Percentiles rank a stretch among this genome's conserved stretches.
Conservation (phyloP, 2,329 filamentous ascomycete genomes). For the Aureobasidium sp. region DNA sequence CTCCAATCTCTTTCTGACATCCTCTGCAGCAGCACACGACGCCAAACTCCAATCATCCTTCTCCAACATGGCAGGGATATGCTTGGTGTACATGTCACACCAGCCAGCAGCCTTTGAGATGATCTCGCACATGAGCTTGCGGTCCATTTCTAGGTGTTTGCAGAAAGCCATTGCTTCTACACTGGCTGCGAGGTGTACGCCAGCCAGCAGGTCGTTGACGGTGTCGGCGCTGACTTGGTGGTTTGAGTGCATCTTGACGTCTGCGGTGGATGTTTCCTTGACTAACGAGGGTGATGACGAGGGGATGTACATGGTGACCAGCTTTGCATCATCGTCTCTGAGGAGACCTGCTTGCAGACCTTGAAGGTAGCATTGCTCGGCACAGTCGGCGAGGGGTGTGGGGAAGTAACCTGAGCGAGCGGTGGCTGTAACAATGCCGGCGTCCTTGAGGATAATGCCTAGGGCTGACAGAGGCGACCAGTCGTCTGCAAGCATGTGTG, state of each 20-base stretch:
- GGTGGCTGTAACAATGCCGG: constrained; percentile 58
- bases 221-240: constrained; percentile 28
- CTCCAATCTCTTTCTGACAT: constrained; percentile 29
- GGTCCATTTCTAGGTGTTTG: constrained; percentile 35
- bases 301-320: constrained; percentile 45
- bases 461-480: constrained; percentile 37
- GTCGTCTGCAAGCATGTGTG: constrained; percentile 44
- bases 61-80: constrained; percentile 26
- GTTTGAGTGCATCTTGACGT: constrained; percentile 28
- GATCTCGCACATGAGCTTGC: constrained; percentile 37
- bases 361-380: constrained; percentile 57
- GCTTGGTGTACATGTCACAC: constrained; percentile 35
- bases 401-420: constrained; percentile 51
- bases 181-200: constrained; percentile 41
- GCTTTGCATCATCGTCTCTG: constrained; percentile 45
- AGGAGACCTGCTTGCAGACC: constrained; percentile 50
- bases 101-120: constrained; percentile 40
- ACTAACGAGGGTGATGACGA: constrained; percentile 24
- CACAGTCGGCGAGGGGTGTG: constrained; percentile 50
- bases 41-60: constrained; percentile 25
- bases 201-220: constrained; percentile 32
- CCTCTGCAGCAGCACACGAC: constrained; percentile 29
- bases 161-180: constrained; percentile 42
- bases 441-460: constrained; percentile 40
- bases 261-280: constrained; percentile 24